These are phyloP conservation scores for Phialophora tarda DNA, from an alignment of 2,329 filamentous ascomycete genomes.

Conservation along the genomic window DNA sequence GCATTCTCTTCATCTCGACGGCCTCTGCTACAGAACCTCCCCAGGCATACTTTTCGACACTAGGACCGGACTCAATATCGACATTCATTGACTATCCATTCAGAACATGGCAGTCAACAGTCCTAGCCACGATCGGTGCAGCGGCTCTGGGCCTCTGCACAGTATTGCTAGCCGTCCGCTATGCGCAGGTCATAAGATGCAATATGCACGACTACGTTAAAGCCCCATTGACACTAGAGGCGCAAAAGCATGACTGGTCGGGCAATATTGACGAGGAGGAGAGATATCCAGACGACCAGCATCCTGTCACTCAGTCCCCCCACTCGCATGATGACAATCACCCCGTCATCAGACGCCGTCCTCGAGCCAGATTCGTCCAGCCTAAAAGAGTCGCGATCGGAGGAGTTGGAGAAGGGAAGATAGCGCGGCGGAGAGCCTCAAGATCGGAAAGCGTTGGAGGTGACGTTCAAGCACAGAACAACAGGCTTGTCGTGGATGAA, in stretches of 20 bases:
- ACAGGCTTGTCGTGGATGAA: background rate
- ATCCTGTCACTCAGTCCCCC: background rate
- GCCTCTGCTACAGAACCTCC: background rate
- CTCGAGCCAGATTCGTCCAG: conserved; percentile 12
- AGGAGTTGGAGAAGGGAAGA: conserved; percentile 31
- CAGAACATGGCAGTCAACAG: conserved; percentile 29
- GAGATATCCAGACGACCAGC: background rate
- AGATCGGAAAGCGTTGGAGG: background rate
- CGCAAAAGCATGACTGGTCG: background rate
- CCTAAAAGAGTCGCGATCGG: conserved; percentile 27
- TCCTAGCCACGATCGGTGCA: conserved; percentile 18
- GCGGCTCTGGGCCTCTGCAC: conserved; percentile 11
- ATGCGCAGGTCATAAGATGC: conserved; percentile 22
- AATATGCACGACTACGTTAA: conserved; percentile 1
- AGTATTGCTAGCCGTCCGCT: conserved; percentile 29
- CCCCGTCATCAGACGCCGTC: conserved; percentile 14
- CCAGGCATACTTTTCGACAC: background rate
- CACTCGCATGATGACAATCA: background rate
- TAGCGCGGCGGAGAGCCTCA: conserved; percentile 34
- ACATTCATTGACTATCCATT: conserved; percentile 34
- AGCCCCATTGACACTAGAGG: conserved; percentile 14
- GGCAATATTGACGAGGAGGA: background rate
- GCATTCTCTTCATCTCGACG: background rate
- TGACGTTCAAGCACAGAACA: background rate
- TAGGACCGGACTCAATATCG: conserved; percentile 4